Percentiles rank a stretch among this genome's conserved stretches.
phyloP scores from a whole-genome alignment of 2,329 filamentous ascomycete genomes.

The Botrytis byssoidea region DNA sequence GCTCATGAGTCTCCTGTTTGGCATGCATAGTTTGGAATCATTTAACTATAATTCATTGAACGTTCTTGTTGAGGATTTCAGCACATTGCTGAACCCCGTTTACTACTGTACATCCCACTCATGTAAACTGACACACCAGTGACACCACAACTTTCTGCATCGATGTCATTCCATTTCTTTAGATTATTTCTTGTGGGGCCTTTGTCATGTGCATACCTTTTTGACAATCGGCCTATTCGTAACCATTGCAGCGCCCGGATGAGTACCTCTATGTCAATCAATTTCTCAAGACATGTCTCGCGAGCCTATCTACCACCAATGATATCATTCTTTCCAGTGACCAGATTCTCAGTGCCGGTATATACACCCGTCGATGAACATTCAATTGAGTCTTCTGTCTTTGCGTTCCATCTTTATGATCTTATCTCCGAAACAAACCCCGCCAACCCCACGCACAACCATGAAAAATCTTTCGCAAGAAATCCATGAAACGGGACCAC shows the following conservation, averaged over 20 bases:
- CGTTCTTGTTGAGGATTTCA: background rate
- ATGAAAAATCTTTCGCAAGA: constrained; percentile 1
- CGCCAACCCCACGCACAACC: background rate
- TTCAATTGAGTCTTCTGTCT: background rate
- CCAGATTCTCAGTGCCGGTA: background rate
- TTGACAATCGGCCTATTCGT: background rate
- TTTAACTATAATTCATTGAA: background rate
- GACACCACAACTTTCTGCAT: background rate
- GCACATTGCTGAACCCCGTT: background rate
- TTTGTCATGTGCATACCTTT: background rate
- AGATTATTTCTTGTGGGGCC: background rate
- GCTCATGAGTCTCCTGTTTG: background rate
- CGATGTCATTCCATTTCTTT: background rate
- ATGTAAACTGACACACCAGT: background rate
- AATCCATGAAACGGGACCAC: background rate
- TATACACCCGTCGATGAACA: background rate
- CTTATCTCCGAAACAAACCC: background rate
- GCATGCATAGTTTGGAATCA: background rate
- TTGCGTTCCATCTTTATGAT: background rate
- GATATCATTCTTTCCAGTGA: background rate
- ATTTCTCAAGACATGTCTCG: background rate
- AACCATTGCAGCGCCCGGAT: background rate
- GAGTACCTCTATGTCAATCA: background rate
- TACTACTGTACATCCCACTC: background rate
- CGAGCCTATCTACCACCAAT: no score